phyloP scores from a whole-genome alignment of 306 rosid genomes.

The Aeschynomene evenia region DNA sequence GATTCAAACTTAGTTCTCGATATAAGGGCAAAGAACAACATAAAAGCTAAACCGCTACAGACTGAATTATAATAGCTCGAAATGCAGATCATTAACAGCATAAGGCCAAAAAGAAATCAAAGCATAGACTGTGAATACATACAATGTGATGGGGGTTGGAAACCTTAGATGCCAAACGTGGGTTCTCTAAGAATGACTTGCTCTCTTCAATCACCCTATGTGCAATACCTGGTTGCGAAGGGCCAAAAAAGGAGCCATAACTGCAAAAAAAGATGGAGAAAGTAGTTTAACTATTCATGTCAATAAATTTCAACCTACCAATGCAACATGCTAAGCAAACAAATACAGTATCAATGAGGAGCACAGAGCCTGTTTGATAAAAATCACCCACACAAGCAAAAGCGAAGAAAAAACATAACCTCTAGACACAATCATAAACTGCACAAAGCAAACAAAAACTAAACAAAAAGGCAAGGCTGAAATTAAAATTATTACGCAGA shows the following conservation, averaged over 20 bases:
- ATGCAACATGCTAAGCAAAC: background rate
- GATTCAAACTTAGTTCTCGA: background rate
- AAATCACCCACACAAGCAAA: background rate
- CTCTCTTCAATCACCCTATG: slow-evolving; percentile 90
- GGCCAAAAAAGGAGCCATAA: slow-evolving; percentile 87
- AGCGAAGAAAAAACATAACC: background rate
- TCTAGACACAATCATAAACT: background rate
- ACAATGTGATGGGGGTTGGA: slow-evolving; percentile 48
- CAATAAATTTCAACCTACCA: slow-evolving; percentile 2
- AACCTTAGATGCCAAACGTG: slow-evolving; percentile 54
- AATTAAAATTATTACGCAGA: background rate
- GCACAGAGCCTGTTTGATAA: background rate
- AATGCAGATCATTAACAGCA: slow-evolving; percentile 3
- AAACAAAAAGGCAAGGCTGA: slow-evolving; percentile 7
- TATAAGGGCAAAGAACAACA: background rate
- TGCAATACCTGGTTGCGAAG: slow-evolving; percentile 77
- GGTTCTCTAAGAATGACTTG: slow-evolving; percentile 72
- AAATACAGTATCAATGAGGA: background rate
- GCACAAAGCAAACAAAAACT: background rate
- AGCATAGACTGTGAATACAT: slow-evolving; percentile 26
- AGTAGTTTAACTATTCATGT: background rate
- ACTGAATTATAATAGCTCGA: background rate
- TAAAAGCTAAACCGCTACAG: background rate
- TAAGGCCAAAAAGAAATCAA: slow-evolving; percentile 7
- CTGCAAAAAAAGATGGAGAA: slow-evolving; percentile 46